These are phyloP conservation scores for Avena eriantha DNA, from an alignment of 176 grass and related monocot genomes.

Conservation along the genomic window DNA sequence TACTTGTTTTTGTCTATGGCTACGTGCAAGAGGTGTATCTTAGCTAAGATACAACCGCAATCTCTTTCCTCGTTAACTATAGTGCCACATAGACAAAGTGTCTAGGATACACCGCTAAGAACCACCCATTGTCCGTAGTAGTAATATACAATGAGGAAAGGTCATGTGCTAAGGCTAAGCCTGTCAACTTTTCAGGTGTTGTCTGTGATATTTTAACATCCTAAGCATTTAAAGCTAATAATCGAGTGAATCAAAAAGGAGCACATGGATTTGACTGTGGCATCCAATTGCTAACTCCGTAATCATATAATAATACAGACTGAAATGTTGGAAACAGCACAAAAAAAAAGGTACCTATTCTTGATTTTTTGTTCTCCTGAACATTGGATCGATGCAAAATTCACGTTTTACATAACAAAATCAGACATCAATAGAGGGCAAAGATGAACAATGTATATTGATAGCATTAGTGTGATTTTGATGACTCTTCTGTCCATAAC, in stretches of 20 bases:
- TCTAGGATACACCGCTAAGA: no score
- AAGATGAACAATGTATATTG: not conserved
- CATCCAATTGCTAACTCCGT: not conserved
- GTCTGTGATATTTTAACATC: slow-evolving; percentile 45
- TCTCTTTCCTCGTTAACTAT: no score
- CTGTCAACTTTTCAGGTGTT: slow-evolving; percentile 58
- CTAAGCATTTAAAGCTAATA: slow-evolving; percentile 25
- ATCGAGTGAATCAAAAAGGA: not conserved
- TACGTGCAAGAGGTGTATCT: no score
- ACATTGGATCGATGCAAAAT: not conserved
- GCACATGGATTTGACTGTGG: not conserved
- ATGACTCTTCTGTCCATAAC: not conserved
- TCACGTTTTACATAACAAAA: not conserved
- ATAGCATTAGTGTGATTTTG: not conserved
- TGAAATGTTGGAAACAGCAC: not conserved
- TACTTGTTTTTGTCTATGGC: no score
- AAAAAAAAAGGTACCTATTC: not conserved
- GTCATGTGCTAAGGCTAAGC: slow-evolving; percentile 45
- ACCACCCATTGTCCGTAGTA: not conserved
- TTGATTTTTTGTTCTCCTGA: not conserved
- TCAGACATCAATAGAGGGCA: not conserved
- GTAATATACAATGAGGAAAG: slow-evolving; percentile 11
- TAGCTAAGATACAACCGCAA: no score
- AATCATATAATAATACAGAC: not conserved
- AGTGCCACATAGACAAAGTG: no score